phyloP scores from a whole-genome alignment of 306 rosid genomes.

The Luffa aegyptiaca region DNA sequence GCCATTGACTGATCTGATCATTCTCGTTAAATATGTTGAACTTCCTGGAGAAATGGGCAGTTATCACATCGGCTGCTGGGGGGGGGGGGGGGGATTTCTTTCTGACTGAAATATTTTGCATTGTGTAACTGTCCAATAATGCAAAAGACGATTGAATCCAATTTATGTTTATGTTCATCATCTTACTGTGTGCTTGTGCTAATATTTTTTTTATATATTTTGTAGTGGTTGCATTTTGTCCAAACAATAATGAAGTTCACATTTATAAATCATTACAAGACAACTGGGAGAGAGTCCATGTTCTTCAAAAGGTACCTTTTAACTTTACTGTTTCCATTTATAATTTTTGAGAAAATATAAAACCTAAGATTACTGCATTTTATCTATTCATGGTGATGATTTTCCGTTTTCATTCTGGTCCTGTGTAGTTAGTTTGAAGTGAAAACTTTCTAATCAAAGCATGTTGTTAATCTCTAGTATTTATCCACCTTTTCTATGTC shows the following conservation, averaged over 20 bases:
- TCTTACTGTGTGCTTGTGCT: background rate
- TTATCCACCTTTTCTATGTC: slow-evolving; percentile 17
- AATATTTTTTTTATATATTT: background rate
- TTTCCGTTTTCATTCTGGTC: background rate
- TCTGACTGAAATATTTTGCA: background rate
- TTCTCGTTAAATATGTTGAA: background rate
- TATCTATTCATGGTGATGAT: background rate
- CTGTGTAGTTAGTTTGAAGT: background rate
- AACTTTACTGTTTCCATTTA: background rate
- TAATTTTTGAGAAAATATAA: background rate
- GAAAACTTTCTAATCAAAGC: background rate
- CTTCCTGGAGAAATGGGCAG: background rate
- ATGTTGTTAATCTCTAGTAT: slow-evolving; percentile 4
- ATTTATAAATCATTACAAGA: slow-evolving; percentile 66
- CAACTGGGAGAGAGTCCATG: slow-evolving; percentile 90
- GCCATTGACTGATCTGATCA: background rate
- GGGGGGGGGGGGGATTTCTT: background rate
- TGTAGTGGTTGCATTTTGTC: slow-evolving; percentile 92
- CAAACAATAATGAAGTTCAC: slow-evolving; percentile 87
- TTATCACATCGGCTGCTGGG: background rate
- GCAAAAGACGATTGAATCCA: background rate
- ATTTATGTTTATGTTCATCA: background rate
- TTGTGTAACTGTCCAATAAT: background rate
- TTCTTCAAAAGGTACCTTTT: slow-evolving; percentile 77
- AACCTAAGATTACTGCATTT: background rate